Conservation (phyloP, 345 rosid genomes). For the Durio zibethinus region DNA sequence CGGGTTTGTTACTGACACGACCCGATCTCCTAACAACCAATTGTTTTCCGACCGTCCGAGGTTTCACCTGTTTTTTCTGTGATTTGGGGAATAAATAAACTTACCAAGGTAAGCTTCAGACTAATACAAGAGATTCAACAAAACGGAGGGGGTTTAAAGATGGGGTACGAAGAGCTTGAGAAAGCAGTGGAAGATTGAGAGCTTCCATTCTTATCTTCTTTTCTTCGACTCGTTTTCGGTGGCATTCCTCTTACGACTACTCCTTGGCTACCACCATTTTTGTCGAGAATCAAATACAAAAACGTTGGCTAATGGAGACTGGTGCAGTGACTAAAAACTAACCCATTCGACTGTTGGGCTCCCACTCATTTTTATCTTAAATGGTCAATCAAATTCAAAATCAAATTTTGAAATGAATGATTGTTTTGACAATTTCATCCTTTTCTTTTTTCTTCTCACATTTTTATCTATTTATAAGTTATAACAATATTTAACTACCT, state of each 20-base stretch:
- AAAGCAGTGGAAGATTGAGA: conserved; percentile 60
- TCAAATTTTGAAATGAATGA: background rate
- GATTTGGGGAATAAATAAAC: background rate
- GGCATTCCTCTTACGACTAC: conserved; percentile 54
- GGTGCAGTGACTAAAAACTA: background rate
- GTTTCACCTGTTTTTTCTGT: conserved; percentile 45
- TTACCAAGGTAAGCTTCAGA: background rate
- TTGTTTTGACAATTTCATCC: background rate
- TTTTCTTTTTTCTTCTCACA: too few relatives aligned
- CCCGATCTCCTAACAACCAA: conserved; percentile 61
- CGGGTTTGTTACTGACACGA: conserved; percentile 47
- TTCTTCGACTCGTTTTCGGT: conserved; percentile 61
- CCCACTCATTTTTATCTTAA: background rate
- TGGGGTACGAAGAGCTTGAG: conserved; percentile 40
- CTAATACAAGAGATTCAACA: background rate
- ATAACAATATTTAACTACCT: background rate
- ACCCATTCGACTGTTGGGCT: background rate
- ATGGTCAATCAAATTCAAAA: background rate
- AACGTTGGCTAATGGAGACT: background rate
- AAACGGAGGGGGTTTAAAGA: conserved; percentile 52
- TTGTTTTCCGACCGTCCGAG: conserved; percentile 36
- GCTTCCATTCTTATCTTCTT: conserved; percentile 87
- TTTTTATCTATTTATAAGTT: background rate
- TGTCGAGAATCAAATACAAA: conserved; percentile 2
- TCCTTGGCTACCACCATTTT: conserved; percentile 37